phyloP scores from a whole-genome alignment of 2,329 filamentous ascomycete species.

The Helicocarpus griseus region DNA sequence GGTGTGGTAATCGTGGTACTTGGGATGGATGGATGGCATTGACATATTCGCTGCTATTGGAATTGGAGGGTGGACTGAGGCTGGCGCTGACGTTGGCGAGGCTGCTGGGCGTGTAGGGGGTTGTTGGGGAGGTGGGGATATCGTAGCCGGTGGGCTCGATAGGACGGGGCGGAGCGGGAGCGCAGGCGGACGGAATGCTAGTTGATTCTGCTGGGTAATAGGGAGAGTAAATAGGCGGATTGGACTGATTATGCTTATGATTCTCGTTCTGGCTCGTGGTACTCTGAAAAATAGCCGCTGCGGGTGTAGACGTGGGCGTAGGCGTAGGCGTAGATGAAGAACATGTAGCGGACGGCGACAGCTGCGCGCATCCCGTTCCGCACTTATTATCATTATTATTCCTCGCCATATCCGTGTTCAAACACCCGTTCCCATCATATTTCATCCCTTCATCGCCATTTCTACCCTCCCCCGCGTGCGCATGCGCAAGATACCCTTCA shows the following conservation, averaged over 20 bases:
- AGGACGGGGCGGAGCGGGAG: background rate
- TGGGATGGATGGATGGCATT: background rate
- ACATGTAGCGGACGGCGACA: background rate
- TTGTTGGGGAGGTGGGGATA: background rate
- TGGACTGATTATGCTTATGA: background rate
- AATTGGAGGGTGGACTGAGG: background rate
- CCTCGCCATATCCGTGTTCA: no score
- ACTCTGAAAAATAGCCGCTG: background rate
- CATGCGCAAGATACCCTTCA: conserved; percentile 20
- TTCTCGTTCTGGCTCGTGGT: background rate
- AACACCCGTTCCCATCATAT: background rate
- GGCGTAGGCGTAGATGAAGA: background rate
- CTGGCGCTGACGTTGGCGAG: background rate
- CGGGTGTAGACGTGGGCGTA: background rate
- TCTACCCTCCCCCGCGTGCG: background rate
- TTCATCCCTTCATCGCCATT: background rate
- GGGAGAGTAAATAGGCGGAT: background rate
- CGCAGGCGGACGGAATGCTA: background rate
- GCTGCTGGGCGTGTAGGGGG: background rate
- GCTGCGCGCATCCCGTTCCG: background rate
- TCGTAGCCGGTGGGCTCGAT: background rate
- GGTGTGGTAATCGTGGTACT: background rate
- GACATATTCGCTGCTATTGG: no score
- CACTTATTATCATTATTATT: background rate
- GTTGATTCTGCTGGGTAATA: background rate